Evolutionary conservation across 208 protist genomes (phyloP).

Genomic region (Jaenimonas drosophilae): DNA sequence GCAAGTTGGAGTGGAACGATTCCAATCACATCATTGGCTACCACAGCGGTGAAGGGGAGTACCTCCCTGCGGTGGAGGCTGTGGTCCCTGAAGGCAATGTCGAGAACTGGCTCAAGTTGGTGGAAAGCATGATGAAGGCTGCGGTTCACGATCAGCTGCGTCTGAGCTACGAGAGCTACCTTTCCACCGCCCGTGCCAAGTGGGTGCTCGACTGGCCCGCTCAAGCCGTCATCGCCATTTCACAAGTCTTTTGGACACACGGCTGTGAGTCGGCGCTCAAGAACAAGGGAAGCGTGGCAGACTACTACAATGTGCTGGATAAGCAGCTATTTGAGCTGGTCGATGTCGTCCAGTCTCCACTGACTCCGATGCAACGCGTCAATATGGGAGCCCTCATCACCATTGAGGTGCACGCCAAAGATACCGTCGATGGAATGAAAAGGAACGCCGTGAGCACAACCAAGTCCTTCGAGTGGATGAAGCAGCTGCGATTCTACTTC

Average conservation of each 20-base stretch:
- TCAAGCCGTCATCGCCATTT: conserved; percentile 88
- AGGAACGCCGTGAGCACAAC: conserved; percentile 35
- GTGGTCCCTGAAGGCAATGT: conserved; percentile 92
- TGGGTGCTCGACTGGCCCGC: conserved; percentile 91
- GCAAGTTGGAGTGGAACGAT: conserved; percentile 68
- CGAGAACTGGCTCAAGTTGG: conserved; percentile 93
- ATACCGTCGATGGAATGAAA: conserved; percentile 87
- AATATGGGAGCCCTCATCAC: conserved; percentile 96
- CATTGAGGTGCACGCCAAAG: conserved; percentile 96
- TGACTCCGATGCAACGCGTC: conserved; percentile 75
- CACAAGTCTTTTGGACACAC: conserved; percentile 93
- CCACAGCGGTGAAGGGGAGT: conserved; percentile 91
- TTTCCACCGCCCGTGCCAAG: conserved; percentile 42
- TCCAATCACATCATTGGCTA: conserved; percentile 84
- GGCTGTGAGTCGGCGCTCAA: conserved; percentile 88
- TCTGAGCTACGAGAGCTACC: conserved; percentile 53
- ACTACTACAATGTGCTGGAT: conserved; percentile 51
- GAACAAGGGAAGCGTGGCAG: conserved; percentile 45
- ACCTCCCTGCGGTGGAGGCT: conserved; percentile 70
- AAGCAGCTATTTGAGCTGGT: conserved; percentile 85
- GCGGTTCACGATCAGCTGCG: conserved; percentile 75
- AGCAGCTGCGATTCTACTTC: conserved; percentile 96
- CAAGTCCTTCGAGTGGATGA: conserved; percentile 96
- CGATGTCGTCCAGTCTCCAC: conserved; percentile 86
- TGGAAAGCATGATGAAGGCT: conserved; percentile 92